These are phyloP conservation scores for Diaporthe citrichinensis DNA, from an alignment of 2,329 filamentous ascomycete genomes.

Conservation along the genomic window DNA sequence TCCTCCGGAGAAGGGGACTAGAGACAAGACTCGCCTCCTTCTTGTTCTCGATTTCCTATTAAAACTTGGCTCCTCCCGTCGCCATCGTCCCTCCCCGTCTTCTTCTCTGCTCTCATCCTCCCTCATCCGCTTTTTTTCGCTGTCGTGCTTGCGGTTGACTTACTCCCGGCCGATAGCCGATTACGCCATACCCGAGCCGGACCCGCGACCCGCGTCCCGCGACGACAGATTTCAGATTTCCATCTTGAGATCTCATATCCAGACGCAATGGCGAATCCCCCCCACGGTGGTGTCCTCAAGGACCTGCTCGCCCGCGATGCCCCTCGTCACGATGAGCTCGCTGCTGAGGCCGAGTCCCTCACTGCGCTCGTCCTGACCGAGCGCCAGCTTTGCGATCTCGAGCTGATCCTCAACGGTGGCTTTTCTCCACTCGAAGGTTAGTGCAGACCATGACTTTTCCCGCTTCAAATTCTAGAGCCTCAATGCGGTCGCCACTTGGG, in stretches of 20 bases:
- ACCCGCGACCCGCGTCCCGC: slow-evolving; percentile 31
- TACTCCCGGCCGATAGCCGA: slow-evolving; percentile 37
- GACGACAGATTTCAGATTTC: slow-evolving; percentile 22
- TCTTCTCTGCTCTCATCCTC: slow-evolving; percentile 21
- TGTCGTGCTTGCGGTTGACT: slow-evolving; percentile 26
- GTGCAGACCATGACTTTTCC: slow-evolving; percentile 50
- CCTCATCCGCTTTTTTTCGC: slow-evolving; percentile 12
- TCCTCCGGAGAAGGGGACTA: slow-evolving; percentile 22
- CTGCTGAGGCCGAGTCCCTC: slow-evolving; percentile 86
- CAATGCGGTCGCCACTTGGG: not conserved
- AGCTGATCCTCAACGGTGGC: slow-evolving; percentile 96
- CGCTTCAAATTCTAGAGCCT: not conserved
- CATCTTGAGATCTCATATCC: slow-evolving; percentile 9
- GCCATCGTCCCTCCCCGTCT: not conserved
- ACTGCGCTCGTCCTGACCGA: slow-evolving; percentile 89
- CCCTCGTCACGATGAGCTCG: slow-evolving; percentile 83
- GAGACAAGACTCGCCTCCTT: slow-evolving; percentile 23
- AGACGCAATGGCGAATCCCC: slow-evolving; percentile 75
- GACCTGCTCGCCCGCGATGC: slow-evolving; percentile 95
- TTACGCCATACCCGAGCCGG: slow-evolving; percentile 24
- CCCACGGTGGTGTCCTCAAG: slow-evolving; percentile 95
- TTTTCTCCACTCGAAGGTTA: slow-evolving; percentile 97
- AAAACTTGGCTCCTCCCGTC: slow-evolving; percentile 11
- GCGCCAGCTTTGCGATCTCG: slow-evolving; percentile 97
- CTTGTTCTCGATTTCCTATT: slow-evolving; percentile 13